Percentiles rank a stretch among this genome's conserved stretches.
phyloP scores from a whole-genome alignment of 345 rosid genomes.

The Euclidium syriacum region DNA sequence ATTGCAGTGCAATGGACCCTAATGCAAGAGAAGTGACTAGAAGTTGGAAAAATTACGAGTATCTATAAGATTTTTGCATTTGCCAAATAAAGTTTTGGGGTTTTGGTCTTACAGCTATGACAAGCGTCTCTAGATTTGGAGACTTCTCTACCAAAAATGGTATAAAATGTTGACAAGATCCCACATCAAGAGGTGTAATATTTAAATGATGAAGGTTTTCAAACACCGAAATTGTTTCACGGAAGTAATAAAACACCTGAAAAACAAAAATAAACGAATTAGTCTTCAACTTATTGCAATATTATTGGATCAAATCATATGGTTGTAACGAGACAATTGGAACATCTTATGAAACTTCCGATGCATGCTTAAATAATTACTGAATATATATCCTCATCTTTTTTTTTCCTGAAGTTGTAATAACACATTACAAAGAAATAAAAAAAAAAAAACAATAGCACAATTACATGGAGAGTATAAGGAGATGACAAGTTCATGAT shows the following conservation, averaged over 20 bases:
- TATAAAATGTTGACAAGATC: neutral
- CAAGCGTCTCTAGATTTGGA: neutral
- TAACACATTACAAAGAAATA: neutral
- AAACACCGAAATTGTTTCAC: neutral
- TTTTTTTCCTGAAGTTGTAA: neutral
- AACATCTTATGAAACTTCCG: too few relatives aligned
- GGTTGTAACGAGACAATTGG: too few relatives aligned
- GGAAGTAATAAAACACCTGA: neutral
- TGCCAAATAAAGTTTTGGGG: neutral
- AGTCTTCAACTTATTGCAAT: too few relatives aligned
- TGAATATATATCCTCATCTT: neutral
- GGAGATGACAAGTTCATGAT: neutral
- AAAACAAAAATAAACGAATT: neutral
- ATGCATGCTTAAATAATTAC: too few relatives aligned
- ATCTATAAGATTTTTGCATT: too few relatives aligned
- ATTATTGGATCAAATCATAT: too few relatives aligned
- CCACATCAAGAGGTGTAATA: neutral
- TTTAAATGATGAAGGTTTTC: neutral
- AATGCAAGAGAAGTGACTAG: too few relatives aligned
- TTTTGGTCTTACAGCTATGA: neutral
- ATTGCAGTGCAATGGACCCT: too few relatives aligned
- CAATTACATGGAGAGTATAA: neutral
- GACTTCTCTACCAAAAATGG: neutral
- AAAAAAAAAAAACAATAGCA: neutral
- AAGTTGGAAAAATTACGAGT: too few relatives aligned